These are phyloP conservation scores for Abrus precatorius DNA, from an alignment of 306 rosid genomes.

Conservation along the genomic window DNA sequence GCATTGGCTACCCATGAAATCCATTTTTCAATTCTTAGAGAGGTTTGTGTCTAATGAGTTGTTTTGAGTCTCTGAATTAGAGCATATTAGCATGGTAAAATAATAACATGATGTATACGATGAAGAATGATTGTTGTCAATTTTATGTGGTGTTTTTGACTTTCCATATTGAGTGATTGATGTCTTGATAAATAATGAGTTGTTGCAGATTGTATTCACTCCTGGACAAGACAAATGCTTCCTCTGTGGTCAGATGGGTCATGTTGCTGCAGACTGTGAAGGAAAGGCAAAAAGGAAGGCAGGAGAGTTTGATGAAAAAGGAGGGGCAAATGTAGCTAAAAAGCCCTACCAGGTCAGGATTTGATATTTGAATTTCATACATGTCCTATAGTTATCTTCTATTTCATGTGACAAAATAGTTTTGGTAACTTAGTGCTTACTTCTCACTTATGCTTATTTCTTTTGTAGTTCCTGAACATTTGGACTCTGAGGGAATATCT, in stretches of 20 bases:
- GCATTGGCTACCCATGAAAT: slow-evolving; percentile 97
- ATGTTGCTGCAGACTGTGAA: slow-evolving; percentile 85
- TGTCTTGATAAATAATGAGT: slow-evolving; percentile 37
- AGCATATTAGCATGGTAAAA: neutral
- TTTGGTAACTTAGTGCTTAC: neutral
- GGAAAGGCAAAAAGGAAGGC: slow-evolving; percentile 89
- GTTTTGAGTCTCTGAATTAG: slow-evolving; percentile 39
- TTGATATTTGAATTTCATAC: slow-evolving; percentile 3
- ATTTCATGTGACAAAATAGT: neutral
- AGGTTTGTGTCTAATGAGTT: slow-evolving; percentile 65
- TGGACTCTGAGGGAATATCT: slow-evolving; percentile 97
- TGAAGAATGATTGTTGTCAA: slow-evolving; percentile 17
- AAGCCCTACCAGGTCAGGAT: slow-evolving; percentile 89
- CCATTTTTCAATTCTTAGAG: slow-evolving; percentile 96
- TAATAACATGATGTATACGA: neutral
- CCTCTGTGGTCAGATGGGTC: slow-evolving; percentile 96
- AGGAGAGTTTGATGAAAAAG: slow-evolving; percentile 92
- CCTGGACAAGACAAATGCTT: slow-evolving; percentile 98
- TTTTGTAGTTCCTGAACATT: slow-evolving; percentile 85
- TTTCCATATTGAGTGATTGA: slow-evolving; percentile 35
- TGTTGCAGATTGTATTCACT: slow-evolving; percentile 83
- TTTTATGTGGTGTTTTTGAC: slow-evolving; percentile 27
- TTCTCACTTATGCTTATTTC: slow-evolving; percentile 21
- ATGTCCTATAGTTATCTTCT: neutral
- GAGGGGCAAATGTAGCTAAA: slow-evolving; percentile 67